Evolutionary conservation across 768 basidiomycete genomes (phyloP).

Genomic region (Naganishia vaughanmartiniae): DNA sequence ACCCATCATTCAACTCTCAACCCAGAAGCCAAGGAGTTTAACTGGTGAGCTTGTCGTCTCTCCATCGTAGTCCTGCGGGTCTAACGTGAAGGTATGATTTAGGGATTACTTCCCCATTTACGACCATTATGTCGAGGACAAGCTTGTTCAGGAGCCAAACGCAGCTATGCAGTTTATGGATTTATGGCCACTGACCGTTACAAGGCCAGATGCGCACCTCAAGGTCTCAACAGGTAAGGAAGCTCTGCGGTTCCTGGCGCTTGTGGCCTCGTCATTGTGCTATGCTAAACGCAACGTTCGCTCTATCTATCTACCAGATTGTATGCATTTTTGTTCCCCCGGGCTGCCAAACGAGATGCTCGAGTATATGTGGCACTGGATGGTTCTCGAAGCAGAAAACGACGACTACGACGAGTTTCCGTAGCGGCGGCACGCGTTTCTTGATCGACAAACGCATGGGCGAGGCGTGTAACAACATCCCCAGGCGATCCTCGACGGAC

Average conservation of each 20-base stretch:
- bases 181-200: constrained; percentile 24
- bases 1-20: constrained; percentile 8
- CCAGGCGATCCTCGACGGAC: too few species aligned
- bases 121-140: not conserved
- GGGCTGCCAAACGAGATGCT: constrained; percentile 21
- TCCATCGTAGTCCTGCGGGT: not conserved
- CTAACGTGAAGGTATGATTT: not conserved
- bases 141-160: not conserved
- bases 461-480: too few species aligned
- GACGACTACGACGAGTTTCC: constrained; percentile 21
- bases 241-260: too few species aligned
- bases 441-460: not conserved
- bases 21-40: constrained; percentile 18
- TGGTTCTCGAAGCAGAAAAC: constrained; percentile 26
- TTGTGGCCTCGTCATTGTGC: too few species aligned
- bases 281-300: too few species aligned
- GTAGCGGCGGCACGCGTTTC: not conserved
- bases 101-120: not conserved
- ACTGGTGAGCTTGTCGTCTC: constrained; percentile 8
- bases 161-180: constrained; percentile 22
- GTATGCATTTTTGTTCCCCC: constrained; percentile 21
- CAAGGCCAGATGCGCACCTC: constrained; percentile 24
- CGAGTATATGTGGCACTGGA: constrained; percentile 25
- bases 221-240: not conserved
- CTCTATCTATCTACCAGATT: not conserved